Base-by-base conservation (phyloP, 2,329 filamentous ascomycete species). In the Tolypocladium ovalisporum region DNA sequence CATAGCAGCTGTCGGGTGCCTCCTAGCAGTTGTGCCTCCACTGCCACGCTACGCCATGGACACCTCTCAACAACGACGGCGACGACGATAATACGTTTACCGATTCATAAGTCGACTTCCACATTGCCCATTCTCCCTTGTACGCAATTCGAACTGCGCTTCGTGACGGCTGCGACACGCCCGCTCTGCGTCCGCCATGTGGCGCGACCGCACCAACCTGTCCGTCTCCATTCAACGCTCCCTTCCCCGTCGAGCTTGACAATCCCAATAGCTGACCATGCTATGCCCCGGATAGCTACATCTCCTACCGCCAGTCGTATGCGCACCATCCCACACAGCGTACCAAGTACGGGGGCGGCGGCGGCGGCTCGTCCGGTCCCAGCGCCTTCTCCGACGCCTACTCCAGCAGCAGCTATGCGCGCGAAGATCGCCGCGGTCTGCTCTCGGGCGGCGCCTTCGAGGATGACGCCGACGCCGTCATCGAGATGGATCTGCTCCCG, bases 201-300 rank as follows among this genome's bases (percentile, higher is more conserved):
- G 92, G 92, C 90, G 94, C 79, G 94, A 99, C 82, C 88, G 94
- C 76, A 99, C 94, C 66, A 99, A 97, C 73, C 88, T 99, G 91
- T 97, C 85, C 66, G 83, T 70, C 60, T 59, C 56, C 59, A 61
- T 58, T 56, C 54, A 44, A 54, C 19, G 44, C 44, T n/a, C 44
- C 44, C 44, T 12, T 49, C 24, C 17, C 47, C 47, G 17, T 12
- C 29, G 29, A 52, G 47, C 29, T 34, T 34, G 47, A 52, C 29
- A n/a, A 52, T n/a, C 29, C 19, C 9, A 22, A 34, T 32, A 19
- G 22, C 47, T 52, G 29, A 52, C 29, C n/a, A n/a, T 12, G 17
- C 19, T 29, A 35, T 12, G 49, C 47, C 54, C 54, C 44, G 49
- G 58, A 47, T 69, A 96, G 93, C 71, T 99, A 95, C 74, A 94